These are phyloP conservation scores for Camellia granthamiana DNA, from an alignment of 148 eudicot genomes.

Conservation along the genomic window DNA sequence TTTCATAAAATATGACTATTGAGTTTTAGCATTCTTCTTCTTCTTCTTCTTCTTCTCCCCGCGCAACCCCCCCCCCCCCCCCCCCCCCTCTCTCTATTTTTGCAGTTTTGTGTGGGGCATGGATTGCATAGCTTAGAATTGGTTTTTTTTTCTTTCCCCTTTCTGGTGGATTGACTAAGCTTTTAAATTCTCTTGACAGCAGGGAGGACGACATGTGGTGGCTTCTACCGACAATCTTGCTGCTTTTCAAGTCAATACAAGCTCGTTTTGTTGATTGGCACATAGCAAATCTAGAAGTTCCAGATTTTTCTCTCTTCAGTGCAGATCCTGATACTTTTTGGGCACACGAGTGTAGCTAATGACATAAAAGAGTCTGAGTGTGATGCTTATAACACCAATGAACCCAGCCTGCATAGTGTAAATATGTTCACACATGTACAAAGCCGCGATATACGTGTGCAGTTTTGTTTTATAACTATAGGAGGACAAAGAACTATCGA, in stretches of 20 bases:
- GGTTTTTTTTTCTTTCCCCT: not conserved
- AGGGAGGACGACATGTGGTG: constrained; percentile 81
- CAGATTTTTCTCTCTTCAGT: constrained; percentile 59
- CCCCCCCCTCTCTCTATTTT: too few relatives aligned
- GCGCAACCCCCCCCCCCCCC: too few relatives aligned
- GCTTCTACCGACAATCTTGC: constrained; percentile 66
- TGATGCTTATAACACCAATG: not conserved
- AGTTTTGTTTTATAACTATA: constrained; percentile 11
- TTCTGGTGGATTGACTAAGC: not conserved
- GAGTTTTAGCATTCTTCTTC: not conserved
- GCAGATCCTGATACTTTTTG: constrained; percentile 78
- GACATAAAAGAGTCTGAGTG: not conserved
- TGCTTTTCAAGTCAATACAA: constrained; percentile 62
- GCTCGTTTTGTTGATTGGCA: constrained; percentile 87
- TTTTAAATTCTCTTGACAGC: constrained; percentile 15
- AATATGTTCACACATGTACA: constrained; percentile 13
- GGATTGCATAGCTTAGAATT: not conserved
- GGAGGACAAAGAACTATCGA: not conserved
- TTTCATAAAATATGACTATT: not conserved
- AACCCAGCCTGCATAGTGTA: constrained; percentile 3
- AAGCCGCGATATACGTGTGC: constrained; percentile 10
- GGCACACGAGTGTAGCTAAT: constrained; percentile 51
- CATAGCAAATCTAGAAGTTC: constrained; percentile 75
- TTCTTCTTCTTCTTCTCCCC: accelerated
- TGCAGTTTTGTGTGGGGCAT: not conserved